Evolutionary conservation across 2,329 filamentous ascomycete genomes (phyloP).

Genomic region (Colletotrichum ledebouriae): DNA sequence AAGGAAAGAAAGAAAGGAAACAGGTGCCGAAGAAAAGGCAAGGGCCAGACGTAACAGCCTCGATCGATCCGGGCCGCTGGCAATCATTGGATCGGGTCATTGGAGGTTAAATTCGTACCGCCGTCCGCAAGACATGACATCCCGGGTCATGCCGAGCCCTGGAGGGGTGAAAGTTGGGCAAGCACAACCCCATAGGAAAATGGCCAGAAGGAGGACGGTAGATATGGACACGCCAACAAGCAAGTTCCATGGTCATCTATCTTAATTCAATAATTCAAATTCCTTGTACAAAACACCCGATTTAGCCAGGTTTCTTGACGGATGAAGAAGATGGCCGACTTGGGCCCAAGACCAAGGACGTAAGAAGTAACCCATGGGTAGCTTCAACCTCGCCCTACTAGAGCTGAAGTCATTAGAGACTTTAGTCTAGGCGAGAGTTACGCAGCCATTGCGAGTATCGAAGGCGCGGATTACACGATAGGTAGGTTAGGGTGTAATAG

Average conservation of each 20-base stretch:
- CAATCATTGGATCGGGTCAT: slow-evolving; percentile 40
- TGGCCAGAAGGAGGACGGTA: not conserved
- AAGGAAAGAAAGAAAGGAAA: not conserved
- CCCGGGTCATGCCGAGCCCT: slow-evolving; percentile 27
- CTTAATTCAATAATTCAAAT: slow-evolving; percentile 20
- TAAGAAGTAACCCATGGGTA: too few relatives aligned
- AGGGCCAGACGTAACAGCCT: not conserved
- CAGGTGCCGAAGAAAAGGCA: too few relatives aligned
- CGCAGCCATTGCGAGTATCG: too few relatives aligned
- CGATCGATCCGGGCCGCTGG: slow-evolving; percentile 37
- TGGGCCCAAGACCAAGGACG: not conserved
- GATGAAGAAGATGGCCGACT: not conserved
- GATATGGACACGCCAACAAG: slow-evolving; percentile 11
- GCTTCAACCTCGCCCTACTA: too few relatives aligned
- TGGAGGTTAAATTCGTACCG: slow-evolving; percentile 36
- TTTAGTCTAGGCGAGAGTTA: too few relatives aligned
- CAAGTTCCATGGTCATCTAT: slow-evolving; percentile 14
- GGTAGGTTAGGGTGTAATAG: too few relatives aligned
- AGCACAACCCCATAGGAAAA: not conserved
- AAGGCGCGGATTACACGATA: too few relatives aligned
- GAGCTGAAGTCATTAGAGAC: too few relatives aligned
- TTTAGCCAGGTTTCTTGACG: not conserved
- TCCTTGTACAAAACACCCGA: not conserved
- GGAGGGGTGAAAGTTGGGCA: not conserved
- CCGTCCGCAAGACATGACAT: slow-evolving; percentile 10